Conservation (phyloP, 2,329 filamentous ascomycete genomes). For the Pseudogymnoascus sp. region DNA sequence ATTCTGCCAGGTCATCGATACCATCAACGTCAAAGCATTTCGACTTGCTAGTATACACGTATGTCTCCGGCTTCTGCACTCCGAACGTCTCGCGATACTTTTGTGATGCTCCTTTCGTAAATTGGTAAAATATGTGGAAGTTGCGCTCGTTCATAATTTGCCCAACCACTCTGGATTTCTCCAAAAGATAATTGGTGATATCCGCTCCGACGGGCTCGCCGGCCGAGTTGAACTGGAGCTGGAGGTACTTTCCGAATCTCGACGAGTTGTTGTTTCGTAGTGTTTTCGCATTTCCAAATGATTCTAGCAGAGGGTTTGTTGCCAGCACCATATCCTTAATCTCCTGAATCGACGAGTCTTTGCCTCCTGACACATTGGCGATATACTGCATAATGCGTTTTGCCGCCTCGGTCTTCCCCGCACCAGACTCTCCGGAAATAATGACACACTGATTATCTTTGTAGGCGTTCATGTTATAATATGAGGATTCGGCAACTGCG, state of each 20-base stretch:
- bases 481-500: constrained; percentile 88
- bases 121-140: constrained; percentile 99
- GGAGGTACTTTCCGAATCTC: constrained; percentile 94
- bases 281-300: constrained; percentile 97
- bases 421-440: constrained; percentile 96
- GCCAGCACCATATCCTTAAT: constrained; percentile 99
- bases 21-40: constrained; percentile 93
- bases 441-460: constrained; percentile 99
- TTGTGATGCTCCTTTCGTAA: constrained; percentile 86
- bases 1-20: constrained; percentile 86
- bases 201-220: constrained; percentile 93
- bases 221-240: constrained; percentile 87
- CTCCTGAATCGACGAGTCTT: constrained; percentile 66
- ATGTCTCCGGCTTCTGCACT: constrained; percentile 83
- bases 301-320: constrained; percentile 93
- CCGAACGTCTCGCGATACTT: constrained; percentile 83
- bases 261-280: constrained; percentile 98
- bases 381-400: constrained; percentile 99
- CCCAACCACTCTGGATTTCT: constrained; percentile 90
- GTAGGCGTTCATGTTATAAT: constrained; percentile 99
- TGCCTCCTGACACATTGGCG: constrained; percentile 85
- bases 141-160: constrained; percentile 94
- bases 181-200: constrained; percentile 95
- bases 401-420: constrained; percentile 95
- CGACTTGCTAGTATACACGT: constrained; percentile 85